These are phyloP conservation scores for Trichophaea hybrida DNA, from an alignment of 2,329 filamentous ascomycete species.

Conservation along the genomic window DNA sequence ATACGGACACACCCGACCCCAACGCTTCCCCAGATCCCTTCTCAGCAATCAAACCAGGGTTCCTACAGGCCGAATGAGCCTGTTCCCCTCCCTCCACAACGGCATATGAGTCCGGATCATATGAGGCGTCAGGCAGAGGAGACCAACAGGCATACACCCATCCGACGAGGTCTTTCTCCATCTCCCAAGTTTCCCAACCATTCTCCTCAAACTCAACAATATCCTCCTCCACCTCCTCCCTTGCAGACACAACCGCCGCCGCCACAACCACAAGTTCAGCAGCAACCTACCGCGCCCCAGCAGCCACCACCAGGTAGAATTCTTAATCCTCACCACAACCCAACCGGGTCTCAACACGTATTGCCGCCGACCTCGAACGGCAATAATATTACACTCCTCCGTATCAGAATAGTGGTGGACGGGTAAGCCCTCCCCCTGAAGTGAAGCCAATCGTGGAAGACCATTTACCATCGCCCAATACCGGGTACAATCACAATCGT, in stretches of 20 bases:
- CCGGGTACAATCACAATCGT: constrained; percentile 66
- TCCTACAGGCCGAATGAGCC: constrained; percentile 27
- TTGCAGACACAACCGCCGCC: constrained; percentile 29
- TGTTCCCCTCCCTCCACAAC: constrained; percentile 26
- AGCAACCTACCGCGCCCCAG: constrained; percentile 34
- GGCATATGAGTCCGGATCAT: constrained; percentile 21
- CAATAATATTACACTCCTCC: constrained; percentile 40
- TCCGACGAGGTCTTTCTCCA: constrained; percentile 42
- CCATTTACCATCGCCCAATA: constrained; percentile 79
- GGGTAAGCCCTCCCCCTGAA: constrained; percentile 61
- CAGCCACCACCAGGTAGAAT: constrained; percentile 35
- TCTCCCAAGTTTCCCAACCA: constrained; percentile 33
- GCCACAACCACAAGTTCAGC: constrained; percentile 37
- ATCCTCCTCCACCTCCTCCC: constrained; percentile 23
- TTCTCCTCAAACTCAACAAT: constrained; percentile 26
- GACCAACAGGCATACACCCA: constrained; percentile 29
- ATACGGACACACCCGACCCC: constrained; percentile 35
- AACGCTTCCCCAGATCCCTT: constrained; percentile 30
- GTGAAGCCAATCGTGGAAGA: constrained; percentile 70
- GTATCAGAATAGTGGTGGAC: constrained; percentile 50
- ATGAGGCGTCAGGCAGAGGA: constrained; percentile 25
- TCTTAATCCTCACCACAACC: constrained; percentile 29
- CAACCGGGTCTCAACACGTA: constrained; percentile 30
- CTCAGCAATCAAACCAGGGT: constrained; percentile 34
- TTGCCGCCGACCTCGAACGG: constrained; percentile 24